Evolutionary conservation across 2,329 filamentous ascomycete genomes (phyloP).

Genomic region (Beauveria asiatica): DNA sequence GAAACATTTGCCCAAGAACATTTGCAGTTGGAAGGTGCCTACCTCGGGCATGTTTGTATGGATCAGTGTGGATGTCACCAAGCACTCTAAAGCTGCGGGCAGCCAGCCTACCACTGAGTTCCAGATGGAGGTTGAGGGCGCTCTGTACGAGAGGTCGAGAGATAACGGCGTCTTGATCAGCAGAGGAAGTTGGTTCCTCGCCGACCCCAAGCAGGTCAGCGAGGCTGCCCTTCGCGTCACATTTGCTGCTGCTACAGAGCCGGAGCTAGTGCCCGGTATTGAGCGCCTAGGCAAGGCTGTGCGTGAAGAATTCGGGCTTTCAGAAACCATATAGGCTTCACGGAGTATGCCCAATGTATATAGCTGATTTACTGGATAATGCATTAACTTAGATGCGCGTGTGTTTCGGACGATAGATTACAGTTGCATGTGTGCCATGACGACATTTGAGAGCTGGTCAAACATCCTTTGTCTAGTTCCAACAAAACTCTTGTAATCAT

Average conservation of each 20-base stretch:
- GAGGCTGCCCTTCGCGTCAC: constrained; percentile 77
- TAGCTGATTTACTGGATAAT: background rate
- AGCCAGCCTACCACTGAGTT: constrained; percentile 2
- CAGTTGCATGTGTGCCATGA: background rate
- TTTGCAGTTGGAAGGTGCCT: constrained; percentile 67
- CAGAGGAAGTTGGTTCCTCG: constrained; percentile 76
- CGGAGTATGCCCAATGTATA: background rate
- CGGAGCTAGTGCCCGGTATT: constrained; percentile 8
- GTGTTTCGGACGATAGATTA: background rate
- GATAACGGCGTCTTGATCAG: constrained; percentile 65
- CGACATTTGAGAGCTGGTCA: constrained; percentile 1
- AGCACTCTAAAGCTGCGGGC: constrained; percentile 44
- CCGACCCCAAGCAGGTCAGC: constrained; percentile 48
- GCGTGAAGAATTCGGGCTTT: constrained; percentile 5
- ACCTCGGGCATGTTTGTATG: constrained; percentile 84
- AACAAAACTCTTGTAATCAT: constrained; percentile 5
- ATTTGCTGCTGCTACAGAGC: constrained; percentile 59
- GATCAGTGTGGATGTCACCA: constrained; percentile 53
- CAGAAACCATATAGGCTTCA: background rate
- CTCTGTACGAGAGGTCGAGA: constrained; percentile 65
- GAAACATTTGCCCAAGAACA: constrained; percentile 55
- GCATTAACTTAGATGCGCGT: background rate
- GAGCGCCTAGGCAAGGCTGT: constrained; percentile 8
- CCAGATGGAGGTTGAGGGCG: constrained; percentile 55
- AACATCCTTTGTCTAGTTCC: constrained; percentile 6